A percentile compares a stretch with the other conserved stretches of the same genome.
These are phyloP conservation scores for Gamsiella multidivaricata DNA, from an alignment of 192 early-diverging fungal species.

Conservation along the genomic window DNA sequence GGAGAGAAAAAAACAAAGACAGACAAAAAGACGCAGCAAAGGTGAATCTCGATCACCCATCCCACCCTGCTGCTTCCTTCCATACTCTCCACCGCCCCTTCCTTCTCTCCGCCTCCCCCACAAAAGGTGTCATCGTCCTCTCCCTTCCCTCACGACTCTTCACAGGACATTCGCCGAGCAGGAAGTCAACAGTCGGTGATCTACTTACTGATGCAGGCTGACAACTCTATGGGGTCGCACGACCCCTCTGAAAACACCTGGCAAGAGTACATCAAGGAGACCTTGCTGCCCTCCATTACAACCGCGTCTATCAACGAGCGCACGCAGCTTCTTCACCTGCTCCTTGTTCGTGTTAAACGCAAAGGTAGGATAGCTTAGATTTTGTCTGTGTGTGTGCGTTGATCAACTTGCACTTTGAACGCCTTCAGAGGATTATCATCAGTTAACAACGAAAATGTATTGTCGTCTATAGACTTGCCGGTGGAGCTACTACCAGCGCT, in stretches of 20 bases:
- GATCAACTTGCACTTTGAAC: background rate
- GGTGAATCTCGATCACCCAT: conserved; percentile 6
- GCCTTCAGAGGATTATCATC: too few relatives aligned
- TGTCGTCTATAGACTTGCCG: conserved; percentile 12
- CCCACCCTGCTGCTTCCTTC: background rate
- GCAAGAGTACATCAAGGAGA: conserved; percentile 63
- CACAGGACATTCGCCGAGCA: too few relatives aligned
- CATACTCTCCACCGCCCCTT: background rate
- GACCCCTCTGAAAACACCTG: conserved; percentile 63
- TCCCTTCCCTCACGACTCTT: background rate
- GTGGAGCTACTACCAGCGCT: conserved; percentile 56
- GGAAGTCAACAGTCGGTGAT: too few relatives aligned
- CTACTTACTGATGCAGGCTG: conserved; percentile 28
- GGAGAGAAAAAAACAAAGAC: conserved; percentile 4
- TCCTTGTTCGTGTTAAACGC: conserved; percentile 61
- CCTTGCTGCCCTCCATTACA: conserved; percentile 60
- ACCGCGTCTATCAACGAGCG: conserved; percentile 64
- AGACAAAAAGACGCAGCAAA: conserved; percentile 8
- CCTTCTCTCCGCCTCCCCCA: background rate
- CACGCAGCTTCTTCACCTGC: conserved; percentile 58
- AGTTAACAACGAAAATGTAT: too few relatives aligned
- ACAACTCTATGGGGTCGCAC: conserved; percentile 37
- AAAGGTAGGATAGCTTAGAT: conserved; percentile 25
- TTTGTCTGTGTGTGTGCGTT: too few relatives aligned
- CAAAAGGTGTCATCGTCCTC: background rate